These are phyloP conservation scores for Ustilago shanxiensis DNA, from an alignment of 1,284 basidiomycete genomes.

Conservation along the genomic window DNA sequence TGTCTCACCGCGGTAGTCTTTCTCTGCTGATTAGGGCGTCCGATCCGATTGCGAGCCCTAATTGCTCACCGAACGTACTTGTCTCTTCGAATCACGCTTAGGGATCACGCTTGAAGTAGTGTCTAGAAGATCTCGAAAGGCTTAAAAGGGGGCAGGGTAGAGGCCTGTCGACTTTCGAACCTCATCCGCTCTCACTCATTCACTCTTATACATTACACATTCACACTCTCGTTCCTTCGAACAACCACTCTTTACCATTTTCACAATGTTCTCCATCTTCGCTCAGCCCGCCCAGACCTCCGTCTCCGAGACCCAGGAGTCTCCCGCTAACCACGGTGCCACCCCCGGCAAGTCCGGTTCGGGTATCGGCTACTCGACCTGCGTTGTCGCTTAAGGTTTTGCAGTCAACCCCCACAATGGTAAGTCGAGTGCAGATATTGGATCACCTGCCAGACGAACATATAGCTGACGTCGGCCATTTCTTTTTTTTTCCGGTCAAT, in stretches of 20 bases:
- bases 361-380: slow-evolving; percentile 30
- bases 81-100: background rate
- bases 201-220: slow-evolving; percentile 7
- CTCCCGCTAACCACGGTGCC: slow-evolving; percentile 7
- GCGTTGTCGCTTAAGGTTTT: slow-evolving; percentile 26
- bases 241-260: slow-evolving; percentile 10
- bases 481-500: background rate
- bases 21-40: too few species aligned
- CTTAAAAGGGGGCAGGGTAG: background rate
- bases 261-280: slow-evolving; percentile 43
- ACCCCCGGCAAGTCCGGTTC: slow-evolving; percentile 2
- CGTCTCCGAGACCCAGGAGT: slow-evolving; percentile 25
- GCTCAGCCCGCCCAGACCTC: slow-evolving; percentile 34
- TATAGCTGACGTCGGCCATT: background rate
- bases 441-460: background rate
- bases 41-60: too few species aligned
- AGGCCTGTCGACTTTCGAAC: background rate
- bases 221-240: slow-evolving; percentile 21
- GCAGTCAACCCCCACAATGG: background rate
- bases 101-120: too few species aligned
- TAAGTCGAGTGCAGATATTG: background rate
- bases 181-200: slow-evolving; percentile 25
- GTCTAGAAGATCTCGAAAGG: background rate
- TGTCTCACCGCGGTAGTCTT: too few species aligned
- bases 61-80: background rate